Base-by-base conservation (phyloP, 1,139 yeast species). In the Hansenula anomala region DNA sequence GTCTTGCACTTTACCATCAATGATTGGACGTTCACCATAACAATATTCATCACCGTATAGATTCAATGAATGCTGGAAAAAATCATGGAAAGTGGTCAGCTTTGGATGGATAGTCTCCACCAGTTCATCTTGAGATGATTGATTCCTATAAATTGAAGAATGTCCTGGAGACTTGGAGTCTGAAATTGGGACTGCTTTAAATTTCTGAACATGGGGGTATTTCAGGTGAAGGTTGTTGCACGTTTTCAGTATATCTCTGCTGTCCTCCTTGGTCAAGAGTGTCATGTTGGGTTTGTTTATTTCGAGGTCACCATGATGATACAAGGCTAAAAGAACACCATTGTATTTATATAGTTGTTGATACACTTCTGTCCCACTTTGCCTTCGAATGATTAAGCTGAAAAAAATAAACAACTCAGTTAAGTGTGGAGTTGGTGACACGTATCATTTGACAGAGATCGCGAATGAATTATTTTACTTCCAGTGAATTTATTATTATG, bases 61-160 rank as follows among this genome's bases (percentile, higher is more conserved):
- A 1, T 41, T 39, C 8, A 50, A 58, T 0, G 68, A 47, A 36
- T 54, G 52, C 33, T 61, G 61, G 49, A 69, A 67, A 22, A 62
- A 51, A 6, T 56, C 59, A 41, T 63, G 54, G 22, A 64, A 56
- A 3, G 77, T 71, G 30, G 46, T 49, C 36, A 72, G 53, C 4
- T 62, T 45, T 1, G 73, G 71, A 44, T 69, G 70, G 14, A 39
- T 23, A 1, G 63, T 60, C 9, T 52, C 48, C 23, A 63, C 45
- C 39, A 72, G 30, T 14, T 28, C 25, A 23, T 57, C 50, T n/a
- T 72, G 67, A 2, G 64, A 63, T 9, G 67, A 57, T 4, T 43
- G 43, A 48, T 71, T 71, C 45, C 75, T 56, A 51, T 68, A 72
- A 15, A 71, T 42, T 3, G 40, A 30, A 3, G 46, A 41, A 18